Conservation (phyloP, 805 yeast genomes). For the Saturnispora galanensis region DNA sequence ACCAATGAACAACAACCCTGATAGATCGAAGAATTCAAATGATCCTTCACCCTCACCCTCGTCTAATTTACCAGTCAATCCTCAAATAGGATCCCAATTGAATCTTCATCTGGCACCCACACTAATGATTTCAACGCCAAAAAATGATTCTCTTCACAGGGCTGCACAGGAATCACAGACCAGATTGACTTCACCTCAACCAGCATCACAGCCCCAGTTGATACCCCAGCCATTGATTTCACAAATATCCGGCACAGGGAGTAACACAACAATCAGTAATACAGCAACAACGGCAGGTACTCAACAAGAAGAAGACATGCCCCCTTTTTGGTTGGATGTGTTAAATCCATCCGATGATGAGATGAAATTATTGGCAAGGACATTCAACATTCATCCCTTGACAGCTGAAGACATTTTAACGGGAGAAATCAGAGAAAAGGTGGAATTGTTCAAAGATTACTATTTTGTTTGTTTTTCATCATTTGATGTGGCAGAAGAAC, state of each 20-base stretch:
- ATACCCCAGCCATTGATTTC: neutral
- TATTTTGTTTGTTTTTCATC: conserved; percentile 86
- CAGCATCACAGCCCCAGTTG: neutral
- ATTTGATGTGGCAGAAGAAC: conserved; percentile 71
- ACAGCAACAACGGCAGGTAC: conserved; percentile 3
- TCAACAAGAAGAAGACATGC: neutral
- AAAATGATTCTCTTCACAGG: neutral
- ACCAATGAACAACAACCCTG: neutral
- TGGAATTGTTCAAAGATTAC: conserved; percentile 82
- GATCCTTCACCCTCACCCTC: no score
- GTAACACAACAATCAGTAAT: neutral
- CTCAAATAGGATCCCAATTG: neutral
- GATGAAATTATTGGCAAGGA: conserved; percentile 81
- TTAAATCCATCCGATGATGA: conserved; percentile 93
- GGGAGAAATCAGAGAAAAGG: conserved; percentile 93
- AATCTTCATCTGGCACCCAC: neutral
- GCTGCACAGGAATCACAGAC: neutral
- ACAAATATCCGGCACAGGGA: neutral
- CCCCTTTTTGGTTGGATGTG: conserved; percentile 89
- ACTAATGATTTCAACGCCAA: neutral
- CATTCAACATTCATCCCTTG: conserved; percentile 92
- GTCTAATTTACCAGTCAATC: no score
- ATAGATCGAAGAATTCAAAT: no score
- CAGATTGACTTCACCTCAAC: neutral
- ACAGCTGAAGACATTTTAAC: conserved; percentile 91